These are phyloP conservation scores for Ilex aquifolium DNA, from an alignment of 257 asterid species.

Conservation along the genomic window DNA sequence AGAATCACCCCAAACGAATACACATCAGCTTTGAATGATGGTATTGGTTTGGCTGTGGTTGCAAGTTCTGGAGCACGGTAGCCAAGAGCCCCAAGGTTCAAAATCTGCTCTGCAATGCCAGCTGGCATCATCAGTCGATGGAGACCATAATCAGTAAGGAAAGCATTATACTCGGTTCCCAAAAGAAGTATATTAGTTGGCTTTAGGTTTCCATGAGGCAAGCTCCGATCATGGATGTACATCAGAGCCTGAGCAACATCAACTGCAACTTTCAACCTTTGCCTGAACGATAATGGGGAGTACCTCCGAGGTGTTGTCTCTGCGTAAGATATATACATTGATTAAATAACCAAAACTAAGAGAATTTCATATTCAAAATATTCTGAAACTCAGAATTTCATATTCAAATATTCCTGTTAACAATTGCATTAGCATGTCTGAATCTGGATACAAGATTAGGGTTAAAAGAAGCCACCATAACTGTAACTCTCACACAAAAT, in stretches of 20 bases:
- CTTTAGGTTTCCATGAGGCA: conserved; percentile 91
- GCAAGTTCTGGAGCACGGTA: conserved; percentile 93
- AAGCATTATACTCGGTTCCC: conserved; percentile 49
- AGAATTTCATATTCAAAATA: no score
- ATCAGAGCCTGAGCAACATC: conserved; percentile 72
- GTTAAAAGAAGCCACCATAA: no score
- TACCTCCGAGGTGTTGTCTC: conserved; percentile 91
- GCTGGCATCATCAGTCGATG: conserved; percentile 89
- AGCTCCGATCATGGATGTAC: conserved; percentile 78
- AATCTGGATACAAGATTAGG: no score
- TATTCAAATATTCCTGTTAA: no score
- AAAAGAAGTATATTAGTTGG: conserved; percentile 79
- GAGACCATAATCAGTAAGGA: conserved; percentile 80
- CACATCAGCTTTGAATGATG: conserved; percentile 83
- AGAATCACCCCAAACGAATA: conserved; percentile 89
- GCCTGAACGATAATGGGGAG: conserved; percentile 71
- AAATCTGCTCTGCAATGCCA: conserved; percentile 86
- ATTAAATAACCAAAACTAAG: not conserved
- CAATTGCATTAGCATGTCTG: no score
- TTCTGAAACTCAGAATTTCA: no score
- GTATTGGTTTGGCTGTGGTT: conserved; percentile 52
- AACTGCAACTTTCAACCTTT: conserved; percentile 69
- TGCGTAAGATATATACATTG: conserved; percentile 24
- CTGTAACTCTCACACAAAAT: no score
- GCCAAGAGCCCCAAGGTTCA: conserved; percentile 87